These are phyloP conservation scores for Bombardia bombarda DNA, from an alignment of 495 filamentous ascomycete species.

Conservation along the genomic window DNA sequence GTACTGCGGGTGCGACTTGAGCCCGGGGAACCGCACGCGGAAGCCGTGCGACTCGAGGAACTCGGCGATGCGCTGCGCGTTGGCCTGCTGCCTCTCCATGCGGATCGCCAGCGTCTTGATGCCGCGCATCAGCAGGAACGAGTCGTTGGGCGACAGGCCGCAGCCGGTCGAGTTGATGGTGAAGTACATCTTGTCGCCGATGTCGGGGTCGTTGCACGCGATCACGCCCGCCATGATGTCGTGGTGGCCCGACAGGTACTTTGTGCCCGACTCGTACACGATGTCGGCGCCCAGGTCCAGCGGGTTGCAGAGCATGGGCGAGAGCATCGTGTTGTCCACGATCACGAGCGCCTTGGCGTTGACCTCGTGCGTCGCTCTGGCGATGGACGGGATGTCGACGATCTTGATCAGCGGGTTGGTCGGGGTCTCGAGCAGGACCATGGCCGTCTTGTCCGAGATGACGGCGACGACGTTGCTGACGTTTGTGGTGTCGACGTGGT, in stretches of 20 bases:
- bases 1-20: constrained; percentile 93
- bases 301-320: constrained; percentile 83
- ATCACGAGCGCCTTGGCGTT: constrained; percentile 78
- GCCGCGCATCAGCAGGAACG: constrained; percentile 87
- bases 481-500: constrained; percentile 90
- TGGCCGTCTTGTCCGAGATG: constrained; percentile 71
- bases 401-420: constrained; percentile 99
- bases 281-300: constrained; percentile 92
- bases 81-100: constrained; percentile 96
- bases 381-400: constrained; percentile 77
- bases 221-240: constrained; percentile 98
- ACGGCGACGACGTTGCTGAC: constrained; percentile 58
- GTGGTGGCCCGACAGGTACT: constrained; percentile 96
- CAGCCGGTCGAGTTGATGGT: constrained; percentile 94
- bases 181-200: constrained; percentile 90
- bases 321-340: constrained; percentile 99
- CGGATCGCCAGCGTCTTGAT: constrained; percentile 94
- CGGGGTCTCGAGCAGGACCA: constrained; percentile 94
- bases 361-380: constrained; percentile 62
- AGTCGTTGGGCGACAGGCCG: constrained; percentile 88
- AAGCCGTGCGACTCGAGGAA: constrained; percentile 91
- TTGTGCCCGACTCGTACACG: constrained; percentile 94
- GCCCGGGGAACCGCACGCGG: constrained; percentile 86
- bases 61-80: constrained; percentile 81
- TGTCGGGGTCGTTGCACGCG: constrained; percentile 68